phyloP scores from a whole-genome alignment of 2,329 filamentous ascomycete species.

The Fusarium veterinarium region DNA sequence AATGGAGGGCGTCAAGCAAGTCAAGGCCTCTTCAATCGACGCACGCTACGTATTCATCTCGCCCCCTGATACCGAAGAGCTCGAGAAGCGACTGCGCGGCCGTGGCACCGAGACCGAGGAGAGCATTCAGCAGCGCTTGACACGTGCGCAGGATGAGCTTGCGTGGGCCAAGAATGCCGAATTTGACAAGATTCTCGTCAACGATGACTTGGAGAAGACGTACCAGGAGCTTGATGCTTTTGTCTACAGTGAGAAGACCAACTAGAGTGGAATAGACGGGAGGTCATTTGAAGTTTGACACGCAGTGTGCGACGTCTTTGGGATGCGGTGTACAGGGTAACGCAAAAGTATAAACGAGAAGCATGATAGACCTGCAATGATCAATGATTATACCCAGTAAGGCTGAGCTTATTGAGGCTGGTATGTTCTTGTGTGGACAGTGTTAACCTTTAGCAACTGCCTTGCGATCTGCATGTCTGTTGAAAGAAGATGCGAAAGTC shows the following conservation, averaged over 20 bases:
- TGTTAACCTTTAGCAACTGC: not conserved
- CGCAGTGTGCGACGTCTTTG: not conserved
- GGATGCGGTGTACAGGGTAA: not conserved
- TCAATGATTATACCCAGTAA: constrained; percentile 17
- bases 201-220: constrained; percentile 60
- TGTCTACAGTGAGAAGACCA: constrained; percentile 51
- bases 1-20: constrained; percentile 97
- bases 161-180: constrained; percentile 76
- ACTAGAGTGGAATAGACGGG: not conserved
- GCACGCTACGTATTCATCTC: constrained; percentile 88
- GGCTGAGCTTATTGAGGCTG: not conserved
- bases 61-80: constrained; percentile 78
- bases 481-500: not conserved
- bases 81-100: constrained; percentile 80
- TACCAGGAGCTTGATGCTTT: constrained; percentile 65
- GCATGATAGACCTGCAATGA: constrained; percentile 35
- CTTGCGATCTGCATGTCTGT: not conserved
- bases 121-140: constrained; percentile 74
- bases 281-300: constrained; percentile 9
- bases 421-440: too few relatives aligned
- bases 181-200: constrained; percentile 52
- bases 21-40: constrained; percentile 79
- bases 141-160: constrained; percentile 79
- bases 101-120: constrained; percentile 83
- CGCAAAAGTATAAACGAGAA: constrained; percentile 13